Percentiles rank a stretch among this genome's conserved stretches.
Evolutionary conservation across 495 filamentous ascomycete species (phyloP).

Genomic region (Tirmania nivea): DNA sequence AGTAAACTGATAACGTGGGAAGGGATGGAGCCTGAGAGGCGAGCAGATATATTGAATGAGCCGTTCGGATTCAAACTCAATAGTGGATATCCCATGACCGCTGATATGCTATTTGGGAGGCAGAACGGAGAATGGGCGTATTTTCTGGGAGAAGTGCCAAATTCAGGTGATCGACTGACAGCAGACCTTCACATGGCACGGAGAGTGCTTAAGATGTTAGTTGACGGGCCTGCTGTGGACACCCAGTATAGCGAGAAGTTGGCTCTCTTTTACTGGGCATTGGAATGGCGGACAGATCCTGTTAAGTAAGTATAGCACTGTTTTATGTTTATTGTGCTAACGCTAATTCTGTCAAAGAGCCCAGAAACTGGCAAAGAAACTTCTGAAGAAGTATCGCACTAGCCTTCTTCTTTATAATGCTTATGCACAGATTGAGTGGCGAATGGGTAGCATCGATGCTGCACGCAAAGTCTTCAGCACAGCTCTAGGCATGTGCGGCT

Average conservation of each 20-base stretch:
- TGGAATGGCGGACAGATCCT: neutral
- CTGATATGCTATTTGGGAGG: neutral
- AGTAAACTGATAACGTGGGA: constrained; percentile 2
- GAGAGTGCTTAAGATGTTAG: too few relatives aligned
- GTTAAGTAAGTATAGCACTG: neutral
- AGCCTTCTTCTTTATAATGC: constrained; percentile 54
- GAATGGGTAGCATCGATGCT: constrained; percentile 29
- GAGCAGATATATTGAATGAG: constrained; percentile 2
- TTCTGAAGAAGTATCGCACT: constrained; percentile 44
- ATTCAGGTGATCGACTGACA: too few relatives aligned
- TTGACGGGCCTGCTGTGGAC: too few relatives aligned
- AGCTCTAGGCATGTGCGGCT: constrained; percentile 34
- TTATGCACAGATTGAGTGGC: constrained; percentile 51
- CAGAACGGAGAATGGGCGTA: neutral
- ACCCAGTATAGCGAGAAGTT: neutral
- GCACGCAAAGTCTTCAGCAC: constrained; percentile 45
- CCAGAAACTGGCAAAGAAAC: constrained; percentile 46
- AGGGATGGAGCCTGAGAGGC: constrained; percentile 17
- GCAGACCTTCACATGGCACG: too few relatives aligned
- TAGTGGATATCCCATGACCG: neutral
- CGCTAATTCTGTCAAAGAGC: constrained; percentile 18
- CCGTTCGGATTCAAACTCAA: constrained; percentile 12
- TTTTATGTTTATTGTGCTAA: constrained; percentile 1
- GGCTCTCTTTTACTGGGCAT: neutral
- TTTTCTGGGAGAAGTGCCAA: neutral